A percentile compares a stretch with the other conserved stretches of the same genome.
phyloP scores from a whole-genome alignment of 257 asterid species.

The Fraxinus americana region DNA sequence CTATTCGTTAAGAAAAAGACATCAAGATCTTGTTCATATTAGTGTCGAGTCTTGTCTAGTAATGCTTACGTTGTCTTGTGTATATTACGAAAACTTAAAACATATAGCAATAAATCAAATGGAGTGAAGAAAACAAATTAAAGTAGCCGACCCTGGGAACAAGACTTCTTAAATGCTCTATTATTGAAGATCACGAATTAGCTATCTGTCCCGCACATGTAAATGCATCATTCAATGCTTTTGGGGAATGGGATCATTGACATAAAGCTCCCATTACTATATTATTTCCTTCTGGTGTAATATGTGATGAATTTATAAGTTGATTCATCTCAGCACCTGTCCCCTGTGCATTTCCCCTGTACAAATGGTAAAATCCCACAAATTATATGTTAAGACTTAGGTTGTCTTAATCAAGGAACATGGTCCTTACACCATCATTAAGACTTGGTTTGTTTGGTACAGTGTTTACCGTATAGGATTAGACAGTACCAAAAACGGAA shows the following conservation, averaged over 20 bases:
- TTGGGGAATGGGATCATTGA: conserved; percentile 2
- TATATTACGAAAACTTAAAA: not conserved
- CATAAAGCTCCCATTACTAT: not conserved
- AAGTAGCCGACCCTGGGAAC: not conserved
- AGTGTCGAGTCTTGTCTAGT: not conserved
- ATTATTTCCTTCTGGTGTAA: not conserved
- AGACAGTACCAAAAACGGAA: not conserved
- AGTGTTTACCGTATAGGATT: too few relatives aligned
- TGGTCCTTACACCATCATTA: conserved; percentile 3
- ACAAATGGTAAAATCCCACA: not conserved
- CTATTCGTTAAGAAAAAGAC: not conserved
- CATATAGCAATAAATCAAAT: not conserved
- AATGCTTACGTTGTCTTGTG: not conserved
- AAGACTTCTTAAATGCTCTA: not conserved
- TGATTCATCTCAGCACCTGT: too few relatives aligned
- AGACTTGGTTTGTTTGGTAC: not conserved
- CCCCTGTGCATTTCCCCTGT: too few relatives aligned
- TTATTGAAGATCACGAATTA: too few relatives aligned
- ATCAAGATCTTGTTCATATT: not conserved
- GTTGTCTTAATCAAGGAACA: conserved; percentile 4
- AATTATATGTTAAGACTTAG: not conserved
- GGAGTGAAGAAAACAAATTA: too few relatives aligned
- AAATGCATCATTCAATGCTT: not conserved
- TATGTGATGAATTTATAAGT: not conserved
- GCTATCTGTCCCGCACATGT: not conserved